These are phyloP conservation scores for Ogataea pignaliae DNA, from an alignment of 805 yeast species.

Conservation along the genomic window DNA sequence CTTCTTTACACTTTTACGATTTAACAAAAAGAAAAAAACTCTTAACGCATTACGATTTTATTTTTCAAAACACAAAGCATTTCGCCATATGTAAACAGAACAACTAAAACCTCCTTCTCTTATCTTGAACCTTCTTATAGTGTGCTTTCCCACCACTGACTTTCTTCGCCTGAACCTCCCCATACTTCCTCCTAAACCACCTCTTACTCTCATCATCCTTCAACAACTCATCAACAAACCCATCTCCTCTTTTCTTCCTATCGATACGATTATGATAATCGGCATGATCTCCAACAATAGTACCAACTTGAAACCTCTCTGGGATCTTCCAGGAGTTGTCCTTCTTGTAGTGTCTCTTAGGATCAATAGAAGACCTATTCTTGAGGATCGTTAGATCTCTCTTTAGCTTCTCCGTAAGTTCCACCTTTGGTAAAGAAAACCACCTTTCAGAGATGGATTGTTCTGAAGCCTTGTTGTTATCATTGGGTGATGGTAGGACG, in stretches of 20 bases:
- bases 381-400: conserved; percentile 76
- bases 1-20: too few species aligned
- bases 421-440: conserved; percentile 78
- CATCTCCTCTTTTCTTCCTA: conserved; percentile 67
- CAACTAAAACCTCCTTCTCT: conserved; percentile 42
- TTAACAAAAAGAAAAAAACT: too few species aligned
- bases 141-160: conserved; percentile 62
- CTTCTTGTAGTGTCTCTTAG: conserved; percentile 90
- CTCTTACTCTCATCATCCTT: conserved; percentile 63
- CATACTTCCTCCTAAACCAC: conserved; percentile 81
- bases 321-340: conserved; percentile 61
- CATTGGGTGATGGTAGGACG: conserved; percentile 17
- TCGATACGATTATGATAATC: conserved; percentile 72
- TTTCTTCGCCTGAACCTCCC: conserved; percentile 66
- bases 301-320: conserved; percentile 76
- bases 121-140: conserved; percentile 57
- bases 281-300: conserved; percentile 74
- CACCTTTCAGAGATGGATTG: conserved; percentile 49
- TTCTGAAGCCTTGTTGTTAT: conserved; percentile 28
- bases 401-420: conserved; percentile 64
- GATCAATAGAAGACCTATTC: conserved; percentile 89
- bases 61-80: too few species aligned
- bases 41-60: too few species aligned
- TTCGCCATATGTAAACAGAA: too few species aligned
- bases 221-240: conserved; percentile 78